These are phyloP conservation scores for Sporisorium exsertum DNA, from an alignment of 1,284 basidiomycete species.

Conservation along the genomic window DNA sequence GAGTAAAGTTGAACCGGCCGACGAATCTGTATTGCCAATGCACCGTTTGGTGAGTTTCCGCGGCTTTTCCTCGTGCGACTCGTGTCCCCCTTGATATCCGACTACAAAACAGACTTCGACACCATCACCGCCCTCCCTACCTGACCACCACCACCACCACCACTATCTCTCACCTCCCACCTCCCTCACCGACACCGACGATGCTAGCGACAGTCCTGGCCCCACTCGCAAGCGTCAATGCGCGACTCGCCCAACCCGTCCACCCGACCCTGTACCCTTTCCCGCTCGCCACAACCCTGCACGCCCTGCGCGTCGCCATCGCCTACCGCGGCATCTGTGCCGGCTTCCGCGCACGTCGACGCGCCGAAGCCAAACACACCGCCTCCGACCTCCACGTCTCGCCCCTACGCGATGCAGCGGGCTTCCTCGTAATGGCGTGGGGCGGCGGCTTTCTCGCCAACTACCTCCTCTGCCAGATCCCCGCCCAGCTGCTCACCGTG, in stretches of 20 bases:
- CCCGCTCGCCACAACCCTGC: constrained; percentile 51
- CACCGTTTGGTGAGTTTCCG: not conserved
- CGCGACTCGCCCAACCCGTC: constrained; percentile 36
- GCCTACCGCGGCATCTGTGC: constrained; percentile 49
- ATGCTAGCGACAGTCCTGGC: constrained; percentile 51
- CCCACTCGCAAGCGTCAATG: constrained; percentile 47
- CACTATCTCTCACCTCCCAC: not conserved
- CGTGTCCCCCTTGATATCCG: constrained; percentile 52
- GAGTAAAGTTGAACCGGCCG: constrained; percentile 20
- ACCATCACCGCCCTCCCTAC: not conserved
- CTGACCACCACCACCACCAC: constrained; percentile 1
- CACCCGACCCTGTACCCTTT: constrained; percentile 56
- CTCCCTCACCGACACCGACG: not conserved
- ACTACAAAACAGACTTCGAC: not conserved
- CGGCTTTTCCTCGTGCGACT: constrained; percentile 1
- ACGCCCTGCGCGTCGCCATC: constrained; percentile 55
- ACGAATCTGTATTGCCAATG: not conserved
- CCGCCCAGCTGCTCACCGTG: constrained; percentile 48
- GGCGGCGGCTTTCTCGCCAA: constrained; percentile 58
- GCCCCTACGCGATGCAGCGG: constrained; percentile 40
- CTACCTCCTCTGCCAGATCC: constrained; percentile 52
- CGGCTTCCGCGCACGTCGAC: constrained; percentile 27
- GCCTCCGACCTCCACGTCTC: constrained; percentile 30
- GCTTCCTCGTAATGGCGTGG: constrained; percentile 65
- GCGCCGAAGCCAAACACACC: constrained; percentile 19